Percentiles rank a stretch among this genome's conserved stretches.
Evolutionary conservation across 441 rosid genomes (phyloP).

Genomic region (Adansonia gregorii): DNA sequence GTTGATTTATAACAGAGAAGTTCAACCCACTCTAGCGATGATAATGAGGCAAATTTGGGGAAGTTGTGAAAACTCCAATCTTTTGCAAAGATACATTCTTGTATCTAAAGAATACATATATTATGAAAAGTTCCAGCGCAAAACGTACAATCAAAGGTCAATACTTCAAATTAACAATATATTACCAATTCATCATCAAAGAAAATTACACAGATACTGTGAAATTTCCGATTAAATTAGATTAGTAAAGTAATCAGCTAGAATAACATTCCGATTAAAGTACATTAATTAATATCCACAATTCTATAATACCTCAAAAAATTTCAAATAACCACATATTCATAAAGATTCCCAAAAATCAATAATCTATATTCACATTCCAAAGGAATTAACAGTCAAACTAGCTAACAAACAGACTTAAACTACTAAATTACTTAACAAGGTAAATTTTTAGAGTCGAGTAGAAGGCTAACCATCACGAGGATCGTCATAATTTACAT

Average conservation of each 20-base stretch:
- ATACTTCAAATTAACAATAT: neutral
- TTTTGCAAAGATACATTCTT: neutral
- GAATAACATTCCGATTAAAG: neutral
- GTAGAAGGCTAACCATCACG: conserved; percentile 52
- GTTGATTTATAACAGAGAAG: neutral
- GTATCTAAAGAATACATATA: neutral
- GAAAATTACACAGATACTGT: too few species aligned
- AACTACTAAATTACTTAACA: neutral
- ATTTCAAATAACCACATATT: neutral
- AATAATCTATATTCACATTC: neutral
- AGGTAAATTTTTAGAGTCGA: neutral
- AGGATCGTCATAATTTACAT: conserved; percentile 61
- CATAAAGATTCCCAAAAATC: neutral
- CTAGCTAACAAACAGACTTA: neutral
- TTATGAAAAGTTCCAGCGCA: neutral
- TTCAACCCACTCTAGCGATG: neutral
- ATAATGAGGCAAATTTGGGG: neutral
- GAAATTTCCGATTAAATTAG: neutral
- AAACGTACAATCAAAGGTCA: neutral
- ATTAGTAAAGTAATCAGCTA: neutral
- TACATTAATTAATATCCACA: neutral
- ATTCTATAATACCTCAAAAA: neutral
- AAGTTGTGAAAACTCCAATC: neutral
- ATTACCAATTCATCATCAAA: neutral
- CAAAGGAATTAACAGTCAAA: neutral